A percentile compares a stretch with the other conserved stretches of the same genome.
These are phyloP conservation scores for Tranzscheliella williamsii DNA, from an alignment of 1,284 basidiomycete species.

Conservation along the genomic window DNA sequence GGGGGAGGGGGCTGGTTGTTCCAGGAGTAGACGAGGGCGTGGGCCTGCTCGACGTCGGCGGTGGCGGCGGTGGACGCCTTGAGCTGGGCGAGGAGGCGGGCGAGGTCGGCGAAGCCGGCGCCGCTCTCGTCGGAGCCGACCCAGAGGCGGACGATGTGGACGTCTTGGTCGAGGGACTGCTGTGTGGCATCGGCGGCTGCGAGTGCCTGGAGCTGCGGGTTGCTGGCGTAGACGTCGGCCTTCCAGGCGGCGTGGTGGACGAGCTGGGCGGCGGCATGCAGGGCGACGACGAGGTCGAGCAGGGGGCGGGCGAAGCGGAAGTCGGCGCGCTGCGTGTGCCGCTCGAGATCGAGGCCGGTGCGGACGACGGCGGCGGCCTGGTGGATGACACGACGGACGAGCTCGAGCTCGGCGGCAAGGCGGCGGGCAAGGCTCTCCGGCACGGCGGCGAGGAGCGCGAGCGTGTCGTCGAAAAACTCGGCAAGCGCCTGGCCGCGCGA, in stretches of 20 bases:
- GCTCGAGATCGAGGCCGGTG: conserved; percentile 5
- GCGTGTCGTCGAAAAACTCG: conserved; percentile 62
- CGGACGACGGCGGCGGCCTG: conserved; percentile 3
- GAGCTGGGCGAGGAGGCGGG: conserved; percentile 13
- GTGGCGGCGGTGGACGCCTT: conserved; percentile 3
- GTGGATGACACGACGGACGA: conserved; percentile 3
- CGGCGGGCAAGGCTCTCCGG: neutral
- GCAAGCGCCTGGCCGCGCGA: conserved; percentile 61
- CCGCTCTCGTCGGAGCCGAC: conserved; percentile 13
- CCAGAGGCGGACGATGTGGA: conserved; percentile 24
- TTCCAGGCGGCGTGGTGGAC: conserved; percentile 38
- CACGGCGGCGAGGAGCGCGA: conserved; percentile 7
- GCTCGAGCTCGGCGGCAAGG: conserved; percentile 8
- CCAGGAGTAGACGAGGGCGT: conserved; percentile 26
- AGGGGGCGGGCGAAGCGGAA: conserved; percentile 23
- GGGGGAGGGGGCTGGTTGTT: neutral
- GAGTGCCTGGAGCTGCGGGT: conserved; percentile 7
- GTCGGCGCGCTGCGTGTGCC: conserved; percentile 18
- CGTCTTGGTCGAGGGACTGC: neutral
- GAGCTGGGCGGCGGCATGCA: conserved; percentile 20
- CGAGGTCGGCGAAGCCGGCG: conserved; percentile 22
- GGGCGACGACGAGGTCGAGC: conserved; percentile 35
- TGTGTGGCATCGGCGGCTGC: conserved; percentile 3
- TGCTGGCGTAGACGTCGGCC: neutral
- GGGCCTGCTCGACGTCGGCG: conserved; percentile 14